Conservation (phyloP, 345 rosid genomes). For the Psidium friedrichsthalianum region DNA sequence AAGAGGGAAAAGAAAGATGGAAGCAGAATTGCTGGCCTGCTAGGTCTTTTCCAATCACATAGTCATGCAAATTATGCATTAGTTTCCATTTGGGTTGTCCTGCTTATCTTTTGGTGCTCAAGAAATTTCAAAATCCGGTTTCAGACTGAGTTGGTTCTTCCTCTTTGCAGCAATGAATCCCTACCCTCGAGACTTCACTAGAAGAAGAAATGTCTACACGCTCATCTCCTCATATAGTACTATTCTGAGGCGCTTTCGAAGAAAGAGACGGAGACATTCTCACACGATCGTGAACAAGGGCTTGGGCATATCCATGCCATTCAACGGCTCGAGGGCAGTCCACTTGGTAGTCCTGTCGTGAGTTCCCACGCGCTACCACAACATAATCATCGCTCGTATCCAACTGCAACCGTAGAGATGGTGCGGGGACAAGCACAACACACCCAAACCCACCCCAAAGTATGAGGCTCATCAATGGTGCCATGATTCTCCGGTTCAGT, state of each 20-base stretch:
- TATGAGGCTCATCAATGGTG: conserved; percentile 71
- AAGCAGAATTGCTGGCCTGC: conserved; percentile 82
- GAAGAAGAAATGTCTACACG: conserved; percentile 83
- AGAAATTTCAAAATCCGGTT: background rate
- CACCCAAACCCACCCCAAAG: conserved; percentile 25
- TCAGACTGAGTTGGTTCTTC: background rate
- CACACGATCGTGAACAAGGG: conserved; percentile 58
- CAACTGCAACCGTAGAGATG: conserved; percentile 52
- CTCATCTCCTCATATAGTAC: conserved; percentile 58
- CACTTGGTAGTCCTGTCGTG: conserved; percentile 57
- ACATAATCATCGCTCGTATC: conserved; percentile 52
- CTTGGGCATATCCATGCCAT: conserved; percentile 79
- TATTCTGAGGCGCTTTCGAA: conserved; percentile 50
- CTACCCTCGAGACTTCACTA: conserved; percentile 57
- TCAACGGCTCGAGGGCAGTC: conserved; percentile 67
- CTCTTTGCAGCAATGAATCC: conserved; percentile 75
- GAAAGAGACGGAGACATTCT: background rate
- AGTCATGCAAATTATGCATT: background rate
- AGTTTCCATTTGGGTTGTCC: background rate
- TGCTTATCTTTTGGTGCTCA: background rate
- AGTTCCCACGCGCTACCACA: conserved; percentile 41
- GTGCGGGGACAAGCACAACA: conserved; percentile 24
- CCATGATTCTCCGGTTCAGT: conserved; percentile 74
- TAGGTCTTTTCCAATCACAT: conserved; percentile 39
- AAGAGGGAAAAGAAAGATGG: conserved; percentile 96